A percentile compares a stretch with the other conserved stretches of the same genome.
phyloP scores from a whole-genome alignment of 106 monocot genomes.

The Dioscorea zingiberensis region DNA sequence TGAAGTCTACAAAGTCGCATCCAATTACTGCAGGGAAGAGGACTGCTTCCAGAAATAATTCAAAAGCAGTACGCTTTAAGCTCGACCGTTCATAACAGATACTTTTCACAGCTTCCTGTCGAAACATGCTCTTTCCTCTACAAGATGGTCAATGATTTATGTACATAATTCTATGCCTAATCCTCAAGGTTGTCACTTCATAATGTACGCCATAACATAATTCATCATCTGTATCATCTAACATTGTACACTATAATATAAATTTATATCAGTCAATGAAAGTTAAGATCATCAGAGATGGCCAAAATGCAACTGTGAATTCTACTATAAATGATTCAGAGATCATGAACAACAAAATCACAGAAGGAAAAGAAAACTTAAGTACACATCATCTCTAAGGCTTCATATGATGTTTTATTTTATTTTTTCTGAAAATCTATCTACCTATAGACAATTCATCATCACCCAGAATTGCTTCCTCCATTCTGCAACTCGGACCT shows the following conservation, averaged over 20 bases:
- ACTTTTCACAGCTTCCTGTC: background rate
- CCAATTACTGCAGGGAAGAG: conserved; percentile 39
- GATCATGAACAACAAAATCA: too few species aligned
- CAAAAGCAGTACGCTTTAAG: background rate
- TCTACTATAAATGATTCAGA: too few species aligned
- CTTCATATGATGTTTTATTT: background rate
- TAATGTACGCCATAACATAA: too few species aligned
- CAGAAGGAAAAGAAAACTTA: background rate
- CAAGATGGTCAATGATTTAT: background rate
- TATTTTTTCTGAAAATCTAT: too few species aligned
- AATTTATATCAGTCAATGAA: too few species aligned
- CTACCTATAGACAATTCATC: background rate
- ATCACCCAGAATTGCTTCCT: background rate
- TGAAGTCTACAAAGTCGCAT: conserved; percentile 52
- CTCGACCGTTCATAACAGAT: background rate
- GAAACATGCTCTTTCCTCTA: background rate
- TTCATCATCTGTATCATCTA: too few species aligned
- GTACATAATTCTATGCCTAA: background rate
- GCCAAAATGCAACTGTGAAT: too few species aligned
- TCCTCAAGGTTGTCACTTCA: background rate
- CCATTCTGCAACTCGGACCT: background rate
- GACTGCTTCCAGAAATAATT: conserved; percentile 55
- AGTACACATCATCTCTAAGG: too few species aligned
- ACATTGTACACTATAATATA: too few species aligned
- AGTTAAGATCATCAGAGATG: background rate